Evolutionary conservation across 331 rosid genomes (phyloP).

Genomic region (Acacia pycnantha): DNA sequence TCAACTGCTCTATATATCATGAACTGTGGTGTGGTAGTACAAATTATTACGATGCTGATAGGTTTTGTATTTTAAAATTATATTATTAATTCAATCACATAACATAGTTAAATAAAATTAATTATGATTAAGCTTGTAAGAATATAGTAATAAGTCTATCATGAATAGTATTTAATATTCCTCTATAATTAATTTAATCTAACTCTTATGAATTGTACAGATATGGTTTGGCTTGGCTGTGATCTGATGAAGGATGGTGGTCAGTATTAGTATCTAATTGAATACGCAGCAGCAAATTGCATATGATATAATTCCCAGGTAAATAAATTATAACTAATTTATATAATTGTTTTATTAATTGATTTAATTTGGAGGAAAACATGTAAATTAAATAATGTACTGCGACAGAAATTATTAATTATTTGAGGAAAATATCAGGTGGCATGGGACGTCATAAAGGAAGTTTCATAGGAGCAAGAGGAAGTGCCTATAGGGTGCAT

Average conservation of each 20-base stretch:
- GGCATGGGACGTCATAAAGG: constrained; percentile 39
- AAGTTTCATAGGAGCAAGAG: neutral
- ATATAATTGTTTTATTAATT: neutral
- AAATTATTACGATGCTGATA: neutral
- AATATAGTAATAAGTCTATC: neutral
- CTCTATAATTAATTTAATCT: neutral
- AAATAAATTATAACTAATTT: neutral
- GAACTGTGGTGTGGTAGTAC: neutral
- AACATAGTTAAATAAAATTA: neutral
- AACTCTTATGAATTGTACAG: neutral
- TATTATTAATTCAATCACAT: neutral
- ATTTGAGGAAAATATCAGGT: constrained; percentile 25
- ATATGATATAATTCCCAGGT: neutral
- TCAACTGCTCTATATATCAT: neutral
- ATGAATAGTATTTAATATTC: neutral
- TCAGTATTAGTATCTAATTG: neutral
- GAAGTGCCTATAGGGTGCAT: constrained; percentile 54
- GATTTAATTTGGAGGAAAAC: neutral
- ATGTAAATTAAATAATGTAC: neutral
- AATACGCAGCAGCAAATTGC: neutral
- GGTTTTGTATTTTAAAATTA: neutral
- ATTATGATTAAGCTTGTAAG: neutral
- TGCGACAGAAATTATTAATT: neutral
- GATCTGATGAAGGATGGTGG: neutral
- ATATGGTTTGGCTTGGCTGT: neutral